Conservation (phyloP, 805 yeast genomes). For the Barnettozyma salicaria region DNA sequence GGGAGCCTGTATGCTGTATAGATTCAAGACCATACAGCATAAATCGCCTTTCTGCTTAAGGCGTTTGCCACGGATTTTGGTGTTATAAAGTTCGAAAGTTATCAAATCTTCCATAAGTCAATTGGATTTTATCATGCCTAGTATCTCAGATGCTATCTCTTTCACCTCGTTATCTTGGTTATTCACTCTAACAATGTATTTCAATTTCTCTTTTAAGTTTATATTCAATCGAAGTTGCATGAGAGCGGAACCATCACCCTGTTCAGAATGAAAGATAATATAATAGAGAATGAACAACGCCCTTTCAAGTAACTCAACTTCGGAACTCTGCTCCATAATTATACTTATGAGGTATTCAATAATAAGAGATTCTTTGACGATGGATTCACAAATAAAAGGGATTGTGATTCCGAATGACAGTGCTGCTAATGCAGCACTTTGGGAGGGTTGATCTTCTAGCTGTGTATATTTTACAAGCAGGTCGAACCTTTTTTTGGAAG, state of each 20-base stretch:
- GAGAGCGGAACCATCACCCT: slow-evolving; percentile 10
- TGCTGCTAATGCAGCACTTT: slow-evolving; percentile 35
- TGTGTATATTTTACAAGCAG: slow-evolving; percentile 35
- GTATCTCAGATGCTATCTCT: too few relatives aligned
- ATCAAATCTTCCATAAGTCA: too few relatives aligned
- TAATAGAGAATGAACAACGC: slow-evolving; percentile 28
- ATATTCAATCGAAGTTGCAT: slow-evolving; percentile 4
- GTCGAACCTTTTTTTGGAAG: slow-evolving; percentile 36
- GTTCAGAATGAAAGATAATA: slow-evolving; percentile 21
- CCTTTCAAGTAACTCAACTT: slow-evolving; percentile 29
- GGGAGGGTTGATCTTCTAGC: slow-evolving; percentile 36
- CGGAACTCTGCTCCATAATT: slow-evolving; percentile 25
- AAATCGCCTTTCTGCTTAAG: too few relatives aligned
- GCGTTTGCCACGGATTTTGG: too few relatives aligned
- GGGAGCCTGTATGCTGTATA: too few relatives aligned
- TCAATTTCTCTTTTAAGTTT: slow-evolving; percentile 7
- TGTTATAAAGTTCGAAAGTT: too few relatives aligned
- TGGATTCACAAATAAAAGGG: slow-evolving; percentile 31
- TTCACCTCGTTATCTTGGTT: slow-evolving; percentile 6
- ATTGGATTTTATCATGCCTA: too few relatives aligned
- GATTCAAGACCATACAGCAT: too few relatives aligned
- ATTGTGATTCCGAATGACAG: slow-evolving; percentile 31
- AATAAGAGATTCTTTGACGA: slow-evolving; percentile 24
- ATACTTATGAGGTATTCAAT: slow-evolving; percentile 24
- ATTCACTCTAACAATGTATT: neutral